phyloP scores from a whole-genome alignment of 75 land plant genomes.

The Picea sitchensis region DNA sequence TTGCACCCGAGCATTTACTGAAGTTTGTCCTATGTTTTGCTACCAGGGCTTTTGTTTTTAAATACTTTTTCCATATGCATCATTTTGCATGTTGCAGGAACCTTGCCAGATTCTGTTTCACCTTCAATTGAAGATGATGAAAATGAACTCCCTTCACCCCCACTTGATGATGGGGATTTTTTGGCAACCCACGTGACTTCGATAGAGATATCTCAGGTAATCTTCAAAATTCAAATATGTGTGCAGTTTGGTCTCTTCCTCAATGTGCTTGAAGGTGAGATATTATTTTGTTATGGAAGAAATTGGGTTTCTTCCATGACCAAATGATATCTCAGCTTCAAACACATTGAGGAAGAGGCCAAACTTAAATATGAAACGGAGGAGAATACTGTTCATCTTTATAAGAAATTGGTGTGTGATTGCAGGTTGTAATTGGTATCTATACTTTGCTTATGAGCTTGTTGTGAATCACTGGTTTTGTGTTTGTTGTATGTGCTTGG shows the following conservation, averaged over 20 bases:
- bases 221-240: background rate
- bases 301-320: background rate
- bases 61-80: too few relatives aligned
- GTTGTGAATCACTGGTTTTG: background rate
- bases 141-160: conserved; percentile 53
- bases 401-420: background rate
- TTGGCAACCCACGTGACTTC: conserved; percentile 40
- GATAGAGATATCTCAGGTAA: conserved; percentile 21
- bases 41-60: too few relatives aligned
- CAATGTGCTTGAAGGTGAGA: too few relatives aligned
- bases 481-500: too few relatives aligned
- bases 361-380: too few relatives aligned
- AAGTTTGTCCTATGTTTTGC: background rate
- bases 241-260: background rate
- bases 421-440: background rate
- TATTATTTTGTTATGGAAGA: background rate
- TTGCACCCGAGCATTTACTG: background rate
- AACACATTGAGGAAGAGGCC: background rate
- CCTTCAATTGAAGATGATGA: too few relatives aligned
- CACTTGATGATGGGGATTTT: conserved; percentile 69
- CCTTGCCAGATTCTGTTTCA: too few relatives aligned
- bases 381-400: background rate
- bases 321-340: background rate
- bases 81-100: too few relatives aligned
- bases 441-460: background rate